Conservation (phyloP, 768 basidiomycete genomes). For the Serendipita sp. region DNA sequence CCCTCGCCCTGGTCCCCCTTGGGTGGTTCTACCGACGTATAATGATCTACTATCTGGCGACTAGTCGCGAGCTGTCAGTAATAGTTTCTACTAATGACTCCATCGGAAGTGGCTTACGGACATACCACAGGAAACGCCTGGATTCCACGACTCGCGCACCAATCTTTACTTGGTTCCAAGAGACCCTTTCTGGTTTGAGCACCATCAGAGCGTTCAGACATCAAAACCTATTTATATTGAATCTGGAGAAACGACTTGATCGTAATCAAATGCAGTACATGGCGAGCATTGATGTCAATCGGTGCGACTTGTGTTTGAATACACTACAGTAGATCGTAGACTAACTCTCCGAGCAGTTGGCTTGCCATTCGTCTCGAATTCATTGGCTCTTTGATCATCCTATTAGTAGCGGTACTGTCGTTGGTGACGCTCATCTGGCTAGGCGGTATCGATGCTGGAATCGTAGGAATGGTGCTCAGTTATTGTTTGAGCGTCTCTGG, state of each 20-base stretch:
- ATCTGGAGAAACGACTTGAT: constrained; percentile 62
- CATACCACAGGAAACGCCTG: constrained; percentile 49
- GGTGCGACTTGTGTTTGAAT: constrained; percentile 22
- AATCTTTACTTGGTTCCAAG: constrained; percentile 44
- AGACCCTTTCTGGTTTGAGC: constrained; percentile 37
- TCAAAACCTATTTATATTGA: constrained; percentile 45
- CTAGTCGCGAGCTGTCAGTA: constrained; percentile 26
- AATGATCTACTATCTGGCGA: constrained; percentile 28
- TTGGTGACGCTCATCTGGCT: constrained; percentile 55
- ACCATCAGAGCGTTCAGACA: constrained; percentile 74
- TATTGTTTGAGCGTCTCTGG: constrained; percentile 75
- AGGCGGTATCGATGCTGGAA: constrained; percentile 60
- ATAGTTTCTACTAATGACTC: neutral
- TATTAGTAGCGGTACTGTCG: constrained; percentile 50
- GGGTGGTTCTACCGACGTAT: constrained; percentile 66
- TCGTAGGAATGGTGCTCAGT: constrained; percentile 72
- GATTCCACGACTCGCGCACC: constrained; percentile 82
- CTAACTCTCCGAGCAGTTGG: constrained; percentile 17
- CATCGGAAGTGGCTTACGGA: neutral
- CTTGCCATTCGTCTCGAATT: constrained; percentile 40
- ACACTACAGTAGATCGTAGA: neutral
- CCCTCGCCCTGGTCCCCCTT: constrained; percentile 58
- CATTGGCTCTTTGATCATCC: constrained; percentile 64
- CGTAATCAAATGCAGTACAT: constrained; percentile 68
- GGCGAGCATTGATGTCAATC: constrained; percentile 56